Evolutionary conservation across 495 filamentous ascomycete genomes (phyloP).

Genomic region (Pyrenula massariospora): DNA sequence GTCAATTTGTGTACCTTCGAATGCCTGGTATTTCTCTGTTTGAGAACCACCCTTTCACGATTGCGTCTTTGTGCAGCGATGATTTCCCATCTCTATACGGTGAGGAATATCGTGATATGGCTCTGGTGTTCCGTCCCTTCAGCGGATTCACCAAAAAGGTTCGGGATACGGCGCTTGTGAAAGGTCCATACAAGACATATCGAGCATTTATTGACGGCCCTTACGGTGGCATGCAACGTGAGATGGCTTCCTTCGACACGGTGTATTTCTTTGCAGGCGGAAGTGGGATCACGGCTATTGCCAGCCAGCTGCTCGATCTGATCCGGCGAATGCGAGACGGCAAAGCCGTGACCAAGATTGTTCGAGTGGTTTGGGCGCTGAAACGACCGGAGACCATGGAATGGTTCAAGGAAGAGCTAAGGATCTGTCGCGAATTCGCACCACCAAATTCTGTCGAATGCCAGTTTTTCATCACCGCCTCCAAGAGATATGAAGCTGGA

Average conservation of each 20-base stretch:
- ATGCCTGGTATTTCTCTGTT: slow-evolving; percentile 84
- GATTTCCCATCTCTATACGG: slow-evolving; percentile 86
- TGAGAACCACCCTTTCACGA: slow-evolving; percentile 93
- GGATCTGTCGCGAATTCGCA: slow-evolving; percentile 76
- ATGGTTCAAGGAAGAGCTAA: slow-evolving; percentile 93
- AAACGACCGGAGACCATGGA: slow-evolving; percentile 87
- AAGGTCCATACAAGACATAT: slow-evolving; percentile 78
- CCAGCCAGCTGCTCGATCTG: slow-evolving; percentile 77
- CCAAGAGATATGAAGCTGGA: slow-evolving; percentile 38
- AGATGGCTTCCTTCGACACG: slow-evolving; percentile 86
- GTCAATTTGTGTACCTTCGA: slow-evolving; percentile 88
- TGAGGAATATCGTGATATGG: slow-evolving; percentile 75
- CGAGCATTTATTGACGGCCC: slow-evolving; percentile 86
- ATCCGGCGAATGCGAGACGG: slow-evolving; percentile 91
- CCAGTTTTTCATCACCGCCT: slow-evolving; percentile 83
- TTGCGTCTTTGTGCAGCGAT: slow-evolving; percentile 75
- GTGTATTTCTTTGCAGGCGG: slow-evolving; percentile 88
- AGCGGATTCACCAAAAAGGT: slow-evolving; percentile 78
- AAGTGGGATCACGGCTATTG: slow-evolving; percentile 86
- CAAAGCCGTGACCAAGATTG: slow-evolving; percentile 81
- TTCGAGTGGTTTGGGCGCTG: slow-evolving; percentile 85
- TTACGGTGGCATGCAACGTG: slow-evolving; percentile 86
- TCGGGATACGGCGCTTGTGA: slow-evolving; percentile 61
- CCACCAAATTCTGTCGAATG: slow-evolving; percentile 76
- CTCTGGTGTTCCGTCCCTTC: slow-evolving; percentile 83